These are phyloP conservation scores for Stenogyne calaminthoides DNA, from an alignment of 305 asterid genomes.

Conservation along the genomic window DNA sequence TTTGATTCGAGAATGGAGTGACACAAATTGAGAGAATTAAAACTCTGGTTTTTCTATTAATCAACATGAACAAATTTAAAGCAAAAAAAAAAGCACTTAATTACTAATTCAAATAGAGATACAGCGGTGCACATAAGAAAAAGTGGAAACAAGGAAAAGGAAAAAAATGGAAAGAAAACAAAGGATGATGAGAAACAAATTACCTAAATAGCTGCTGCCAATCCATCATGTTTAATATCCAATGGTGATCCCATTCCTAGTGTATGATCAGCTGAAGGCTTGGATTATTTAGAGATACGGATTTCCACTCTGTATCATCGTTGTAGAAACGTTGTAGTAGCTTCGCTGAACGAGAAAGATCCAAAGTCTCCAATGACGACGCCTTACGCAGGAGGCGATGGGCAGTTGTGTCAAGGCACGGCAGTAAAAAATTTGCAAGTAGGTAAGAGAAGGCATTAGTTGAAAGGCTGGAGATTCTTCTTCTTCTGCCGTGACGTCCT, in stretches of 20 bases:
- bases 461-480: not conserved
- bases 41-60: too few relatives aligned
- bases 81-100: too few relatives aligned
- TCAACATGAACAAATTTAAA: too few relatives aligned
- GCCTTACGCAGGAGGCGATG: not conserved
- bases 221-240: not conserved
- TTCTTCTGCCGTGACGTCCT: conserved; percentile 18
- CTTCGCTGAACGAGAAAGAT: not conserved
- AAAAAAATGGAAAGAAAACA: too few relatives aligned
- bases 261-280: not conserved
- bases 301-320: not conserved
- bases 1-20: too few relatives aligned
- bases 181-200: too few relatives aligned
- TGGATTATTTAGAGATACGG: not conserved
- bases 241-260: too few relatives aligned
- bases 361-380: not conserved
- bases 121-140: too few relatives aligned
- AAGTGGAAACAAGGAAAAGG: too few relatives aligned
- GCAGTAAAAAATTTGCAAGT: not conserved
- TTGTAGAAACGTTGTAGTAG: not conserved
- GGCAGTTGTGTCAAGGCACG: not conserved
- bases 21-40: too few relatives aligned
- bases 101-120: too few relatives aligned
- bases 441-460: not conserved
- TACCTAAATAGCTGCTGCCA: too few relatives aligned